Evolutionary conservation across 1,284 basidiomycete species (phyloP), one percentile per base, ranked within the genome.

Genomic region (Tetrapyrgos nigripes): DNA sequence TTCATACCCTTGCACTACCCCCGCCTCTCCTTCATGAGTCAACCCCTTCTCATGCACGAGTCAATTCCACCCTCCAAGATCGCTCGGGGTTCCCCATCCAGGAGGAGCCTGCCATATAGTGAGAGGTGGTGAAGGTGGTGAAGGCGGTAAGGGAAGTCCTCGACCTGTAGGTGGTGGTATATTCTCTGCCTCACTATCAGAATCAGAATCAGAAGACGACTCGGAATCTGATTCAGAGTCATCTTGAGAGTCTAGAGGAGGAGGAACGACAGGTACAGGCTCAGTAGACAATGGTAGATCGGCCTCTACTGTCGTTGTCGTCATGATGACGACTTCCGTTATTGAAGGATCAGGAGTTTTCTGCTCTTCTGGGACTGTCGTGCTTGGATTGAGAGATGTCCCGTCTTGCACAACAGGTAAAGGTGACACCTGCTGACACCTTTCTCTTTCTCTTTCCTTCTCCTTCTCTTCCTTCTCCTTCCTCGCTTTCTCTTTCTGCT

Each of bases 401-500:
- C 37, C 17, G 26, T 24, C 27, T 40, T 11, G 35, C 14, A n/a
- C 40, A 14, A 27, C 23, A 31, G 40, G 44, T 21, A 21, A 10
- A 23, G 29, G 11, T 2, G n/a, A 23, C 27, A n/a, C 13, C 60
- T 74, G 74, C 61, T 64, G n/a, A n/a, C n/a, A n/a, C n/a, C 64
- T 57, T 70, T 65, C 44, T 66, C 64, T 60, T 66, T 65, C 62
- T 53, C 70, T 51, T 72, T 79, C 40, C 14, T 68, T 66, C 53
- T 73, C 69, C 21, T 64, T 61, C 65, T 80, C 77, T 62, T 72
- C 73, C 63, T 76, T 79, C 45, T 75, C 73, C 64, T 78, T 76
- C 68, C 77, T 76, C 29, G 78, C 76, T 63, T 80, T 76, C 59
- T 80, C 73, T 60, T 81, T 79, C 59, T 75, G 78, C 62, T 82